Percentiles rank a stretch among this genome's conserved stretches.
Evolutionary conservation across 2,329 filamentous ascomycete species (phyloP).

Genomic region (Fusarium phyllophilum): DNA sequence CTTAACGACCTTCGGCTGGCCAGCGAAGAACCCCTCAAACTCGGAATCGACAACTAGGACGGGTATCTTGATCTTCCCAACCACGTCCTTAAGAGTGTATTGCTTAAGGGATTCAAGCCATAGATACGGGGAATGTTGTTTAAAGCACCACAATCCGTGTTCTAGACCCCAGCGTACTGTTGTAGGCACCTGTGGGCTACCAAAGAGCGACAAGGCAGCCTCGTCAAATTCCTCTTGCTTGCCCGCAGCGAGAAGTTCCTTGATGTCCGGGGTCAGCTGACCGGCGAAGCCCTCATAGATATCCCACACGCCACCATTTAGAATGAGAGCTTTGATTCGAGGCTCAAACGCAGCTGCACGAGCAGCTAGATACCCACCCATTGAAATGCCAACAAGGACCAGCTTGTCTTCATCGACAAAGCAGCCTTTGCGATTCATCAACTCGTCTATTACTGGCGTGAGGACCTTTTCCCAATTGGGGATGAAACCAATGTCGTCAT

Average conservation of each 20-base stretch:
- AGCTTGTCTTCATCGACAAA: not conserved
- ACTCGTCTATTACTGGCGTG: not conserved
- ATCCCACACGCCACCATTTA: not conserved
- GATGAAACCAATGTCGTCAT: not conserved
- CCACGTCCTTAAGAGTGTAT: not conserved
- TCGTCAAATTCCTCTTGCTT: not conserved
- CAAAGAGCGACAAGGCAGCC: not conserved
- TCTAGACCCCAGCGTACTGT: not conserved
- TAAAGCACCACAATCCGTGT: not conserved
- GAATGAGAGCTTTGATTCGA: not conserved
- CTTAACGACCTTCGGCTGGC: not conserved
- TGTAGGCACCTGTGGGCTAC: not conserved
- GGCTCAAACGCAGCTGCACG: not conserved
- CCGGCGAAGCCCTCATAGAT: not conserved
- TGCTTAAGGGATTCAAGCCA: not conserved
- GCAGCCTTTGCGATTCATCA: not conserved
- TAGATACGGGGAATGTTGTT: not conserved
- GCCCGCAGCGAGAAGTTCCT: not conserved
- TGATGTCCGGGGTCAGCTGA: not conserved
- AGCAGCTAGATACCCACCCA: not conserved
- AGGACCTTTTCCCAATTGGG: not conserved
- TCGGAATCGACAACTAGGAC: not conserved
- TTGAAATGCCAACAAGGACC: not conserved
- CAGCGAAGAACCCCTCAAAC: not conserved
- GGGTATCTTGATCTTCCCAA: not conserved